Base-by-base conservation (phyloP, 192 early-diverging fungal genomes). In the Mortierella alpina region DNA sequence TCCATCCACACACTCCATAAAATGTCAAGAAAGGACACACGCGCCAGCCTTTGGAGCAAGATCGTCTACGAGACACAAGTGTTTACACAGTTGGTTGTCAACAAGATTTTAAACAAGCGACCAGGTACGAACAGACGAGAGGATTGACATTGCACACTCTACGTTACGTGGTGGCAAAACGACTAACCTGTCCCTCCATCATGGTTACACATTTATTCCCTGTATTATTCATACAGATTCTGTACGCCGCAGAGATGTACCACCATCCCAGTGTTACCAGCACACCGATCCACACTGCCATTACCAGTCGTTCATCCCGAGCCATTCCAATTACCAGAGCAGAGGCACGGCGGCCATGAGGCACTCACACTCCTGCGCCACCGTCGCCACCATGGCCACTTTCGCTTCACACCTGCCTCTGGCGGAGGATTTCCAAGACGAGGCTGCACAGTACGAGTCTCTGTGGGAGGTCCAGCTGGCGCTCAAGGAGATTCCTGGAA, bases 381-480 rank as follows among this genome's bases (percentile, higher is more conserved):
- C 48, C 53, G 56, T 51, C 48, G 59, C 51, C 17, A 63, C 59
- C 45, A 44, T 40, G 41, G 40, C 66, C 17, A 55, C 66, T 14
- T 41, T 61, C 53, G 9, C 41, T 15, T 47, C 54, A 5, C n/a
- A 47, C 6, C 5, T 10, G 20, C 58, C 66, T 18, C 11, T n/a
- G 23, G 20, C 47, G 5, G 9, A 31, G 10, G 17, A 42, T 15
- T 50, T 42, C 22, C 53, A 65, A 59, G 22, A 63, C 22, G 49
- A 41, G 44, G 18, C 20, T 6, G 39, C 13, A 7, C 66, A 59
- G 8, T 72, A 60, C 68, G 52, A 61, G 15, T 56, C 68, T 20
- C 77, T 80, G 15, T 80, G 77, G 77, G 77, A 80, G 53, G 66
- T 68, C 23, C 77, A 80, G 31, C 64, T 80, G 17, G 69, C 63